phyloP scores from a whole-genome alignment of 2,329 filamentous ascomycete genomes.

The Penicillium corylophilum region DNA sequence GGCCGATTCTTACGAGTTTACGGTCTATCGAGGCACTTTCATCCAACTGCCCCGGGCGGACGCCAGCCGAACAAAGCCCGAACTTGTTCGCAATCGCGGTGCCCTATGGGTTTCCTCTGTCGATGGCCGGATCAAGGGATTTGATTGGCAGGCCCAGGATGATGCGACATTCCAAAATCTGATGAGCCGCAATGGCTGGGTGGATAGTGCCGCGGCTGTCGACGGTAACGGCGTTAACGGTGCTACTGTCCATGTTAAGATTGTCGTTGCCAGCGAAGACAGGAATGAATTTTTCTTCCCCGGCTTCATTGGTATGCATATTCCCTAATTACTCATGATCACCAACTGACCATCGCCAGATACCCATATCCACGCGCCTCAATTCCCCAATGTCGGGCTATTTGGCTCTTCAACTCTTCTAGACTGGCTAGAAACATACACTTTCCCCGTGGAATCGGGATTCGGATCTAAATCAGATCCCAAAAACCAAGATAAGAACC shows the following conservation, averaged over 20 bases:
- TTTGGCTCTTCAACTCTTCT: constrained; percentile 92
- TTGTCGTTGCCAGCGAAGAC: constrained; percentile 41
- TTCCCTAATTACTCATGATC: neutral
- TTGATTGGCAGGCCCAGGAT: constrained; percentile 32
- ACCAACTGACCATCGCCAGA: constrained; percentile 53
- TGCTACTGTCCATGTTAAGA: constrained; percentile 23
- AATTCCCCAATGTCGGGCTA: constrained; percentile 91
- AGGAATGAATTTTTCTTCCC: constrained; percentile 48
- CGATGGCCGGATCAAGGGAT: constrained; percentile 36
- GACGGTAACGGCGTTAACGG: constrained; percentile 5
- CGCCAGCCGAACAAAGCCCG: constrained; percentile 41
- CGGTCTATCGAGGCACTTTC: constrained; percentile 62
- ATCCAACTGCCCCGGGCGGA: constrained; percentile 52
- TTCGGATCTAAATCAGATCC: constrained; percentile 48
- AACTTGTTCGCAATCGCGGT: constrained; percentile 54
- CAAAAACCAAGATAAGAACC: constrained; percentile 8
- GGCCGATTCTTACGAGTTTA: constrained; percentile 20
- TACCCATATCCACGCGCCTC: constrained; percentile 91
- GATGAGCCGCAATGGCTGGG: constrained; percentile 36
- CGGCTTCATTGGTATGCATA: constrained; percentile 46
- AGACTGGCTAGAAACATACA: constrained; percentile 92
- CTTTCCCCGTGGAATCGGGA: constrained; percentile 85
- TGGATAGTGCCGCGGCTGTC: constrained; percentile 20
- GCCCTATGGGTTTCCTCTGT: constrained; percentile 35
- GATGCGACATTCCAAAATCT: constrained; percentile 27